Evolutionary conservation across 2,329 filamentous ascomycete genomes (phyloP).

Genomic region (Neopestalotiopsis clavispora): DNA sequence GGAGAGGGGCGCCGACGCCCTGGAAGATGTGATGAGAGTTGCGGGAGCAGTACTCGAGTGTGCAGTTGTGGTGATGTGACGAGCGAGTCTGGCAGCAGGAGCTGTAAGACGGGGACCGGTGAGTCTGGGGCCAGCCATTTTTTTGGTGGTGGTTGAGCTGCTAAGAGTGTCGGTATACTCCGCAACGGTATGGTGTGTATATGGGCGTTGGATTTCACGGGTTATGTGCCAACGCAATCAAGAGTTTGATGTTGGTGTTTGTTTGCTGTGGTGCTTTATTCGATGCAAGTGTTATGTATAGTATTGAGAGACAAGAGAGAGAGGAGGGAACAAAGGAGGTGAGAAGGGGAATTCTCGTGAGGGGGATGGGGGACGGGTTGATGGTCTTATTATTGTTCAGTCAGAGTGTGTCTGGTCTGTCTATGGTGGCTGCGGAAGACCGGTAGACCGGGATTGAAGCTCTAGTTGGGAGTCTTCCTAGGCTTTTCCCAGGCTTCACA

Average conservation of each 20-base stretch:
- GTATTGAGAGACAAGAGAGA: neutral
- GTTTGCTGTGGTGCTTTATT: neutral
- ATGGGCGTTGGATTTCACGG: neutral
- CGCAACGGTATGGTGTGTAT: neutral
- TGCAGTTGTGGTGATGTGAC: constrained; percentile 36
- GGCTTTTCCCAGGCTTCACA: neutral
- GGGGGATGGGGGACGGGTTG: neutral
- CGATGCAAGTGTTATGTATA: neutral
- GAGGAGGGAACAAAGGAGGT: neutral
- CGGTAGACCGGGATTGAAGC: constrained; percentile 9
- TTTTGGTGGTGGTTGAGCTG: neutral
- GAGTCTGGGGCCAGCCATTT: constrained; percentile 29
- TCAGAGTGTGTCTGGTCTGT: neutral
- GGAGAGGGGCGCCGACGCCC: constrained; percentile 32
- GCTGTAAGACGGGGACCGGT: constrained; percentile 37
- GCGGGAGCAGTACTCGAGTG: constrained; percentile 25
- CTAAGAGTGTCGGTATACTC: neutral
- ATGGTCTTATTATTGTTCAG: constrained; percentile 3
- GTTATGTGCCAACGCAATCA: neutral
- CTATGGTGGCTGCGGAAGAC: neutral
- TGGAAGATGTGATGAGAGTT: constrained; percentile 34
- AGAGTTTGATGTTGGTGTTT: neutral
- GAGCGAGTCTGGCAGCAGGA: constrained; percentile 34
- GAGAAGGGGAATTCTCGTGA: neutral
- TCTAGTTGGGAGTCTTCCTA: neutral